These are phyloP conservation scores for Agroathelia rolfsii DNA, from an alignment of 1,284 basidiomycete genomes.

Conservation along the genomic window DNA sequence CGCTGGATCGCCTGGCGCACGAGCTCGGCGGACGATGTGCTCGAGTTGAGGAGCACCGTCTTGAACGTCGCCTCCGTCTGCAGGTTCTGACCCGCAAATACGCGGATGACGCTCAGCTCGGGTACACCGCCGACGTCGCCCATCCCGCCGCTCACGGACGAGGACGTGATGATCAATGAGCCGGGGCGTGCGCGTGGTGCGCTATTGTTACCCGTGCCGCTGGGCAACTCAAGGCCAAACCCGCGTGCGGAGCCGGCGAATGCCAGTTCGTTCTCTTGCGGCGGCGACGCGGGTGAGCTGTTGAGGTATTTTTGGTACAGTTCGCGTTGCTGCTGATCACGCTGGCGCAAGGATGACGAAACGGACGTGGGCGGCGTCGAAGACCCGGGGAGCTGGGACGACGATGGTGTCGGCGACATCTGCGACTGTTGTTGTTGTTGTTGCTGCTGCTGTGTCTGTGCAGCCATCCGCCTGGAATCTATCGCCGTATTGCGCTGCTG, in stretches of 20 bases:
- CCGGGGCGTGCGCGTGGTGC: constrained; percentile 51
- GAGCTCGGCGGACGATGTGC: constrained; percentile 77
- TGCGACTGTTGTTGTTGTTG: constrained; percentile 17
- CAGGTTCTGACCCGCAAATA: constrained; percentile 84
- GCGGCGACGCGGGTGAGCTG: constrained; percentile 65
- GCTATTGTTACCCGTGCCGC: constrained; percentile 21
- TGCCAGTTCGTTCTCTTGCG: constrained; percentile 35
- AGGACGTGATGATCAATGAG: constrained; percentile 59
- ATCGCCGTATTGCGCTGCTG: constrained; percentile 36
- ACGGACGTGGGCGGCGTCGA: constrained; percentile 17
- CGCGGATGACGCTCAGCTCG: constrained; percentile 86
- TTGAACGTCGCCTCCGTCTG: constrained; percentile 96
- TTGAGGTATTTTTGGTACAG: constrained; percentile 84
- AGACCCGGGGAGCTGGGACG: constrained; percentile 29
- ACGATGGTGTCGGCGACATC: constrained; percentile 21
- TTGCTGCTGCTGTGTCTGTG: constrained; percentile 25
- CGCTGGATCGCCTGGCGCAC: constrained; percentile 89
- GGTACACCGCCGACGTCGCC: constrained; percentile 62
- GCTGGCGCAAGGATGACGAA: constrained; percentile 64
- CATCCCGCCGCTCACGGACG: constrained; percentile 45
- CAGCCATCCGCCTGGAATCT: constrained; percentile 13
- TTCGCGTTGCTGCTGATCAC: constrained; percentile 82
- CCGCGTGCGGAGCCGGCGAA: constrained; percentile 20
- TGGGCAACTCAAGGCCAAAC: constrained; percentile 41
- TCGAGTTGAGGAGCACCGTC: constrained; percentile 86